Conservation (phyloP, 768 basidiomycete species). For the Rickenella mellea region DNA sequence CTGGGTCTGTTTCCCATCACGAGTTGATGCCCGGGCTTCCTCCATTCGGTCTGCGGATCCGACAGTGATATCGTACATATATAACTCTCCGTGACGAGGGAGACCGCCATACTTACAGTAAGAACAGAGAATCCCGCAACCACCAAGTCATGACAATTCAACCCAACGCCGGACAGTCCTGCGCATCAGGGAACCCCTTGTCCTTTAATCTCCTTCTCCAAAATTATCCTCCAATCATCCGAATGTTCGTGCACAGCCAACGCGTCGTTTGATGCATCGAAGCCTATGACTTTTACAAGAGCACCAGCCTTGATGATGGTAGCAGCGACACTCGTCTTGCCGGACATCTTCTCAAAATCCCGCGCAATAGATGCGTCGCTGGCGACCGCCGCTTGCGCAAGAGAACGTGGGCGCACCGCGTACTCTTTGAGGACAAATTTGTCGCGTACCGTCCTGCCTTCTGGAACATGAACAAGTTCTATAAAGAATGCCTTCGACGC, state of each 20-base stretch:
- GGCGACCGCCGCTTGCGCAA: constrained; percentile 1
- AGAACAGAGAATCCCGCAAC: no score
- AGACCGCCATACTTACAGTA: no score
- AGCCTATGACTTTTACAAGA: not conserved
- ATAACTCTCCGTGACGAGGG: no score
- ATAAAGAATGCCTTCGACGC: not conserved
- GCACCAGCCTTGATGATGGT: not conserved
- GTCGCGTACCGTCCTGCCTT: not conserved
- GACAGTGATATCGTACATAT: no score
- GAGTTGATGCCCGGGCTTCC: no score
- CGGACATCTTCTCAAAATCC: constrained; percentile 1
- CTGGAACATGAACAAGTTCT: not conserved
- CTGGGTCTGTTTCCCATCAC: no score
- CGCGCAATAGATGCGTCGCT: not conserved
- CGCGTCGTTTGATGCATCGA: not conserved
- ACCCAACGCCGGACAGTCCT: no score
- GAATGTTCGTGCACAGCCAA: not conserved
- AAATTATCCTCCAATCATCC: not conserved
- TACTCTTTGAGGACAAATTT: not conserved
- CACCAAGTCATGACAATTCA: no score
- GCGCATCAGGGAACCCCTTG: no score
- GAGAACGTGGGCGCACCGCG: not conserved
- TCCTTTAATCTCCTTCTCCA: not conserved
- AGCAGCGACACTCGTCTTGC: constrained; percentile 1
- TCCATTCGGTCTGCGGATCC: no score